Evolutionary conservation across 768 basidiomycete genomes (phyloP), one percentile per base, ranked within the genome.

Genomic region (Amanita brunnescens): DNA sequence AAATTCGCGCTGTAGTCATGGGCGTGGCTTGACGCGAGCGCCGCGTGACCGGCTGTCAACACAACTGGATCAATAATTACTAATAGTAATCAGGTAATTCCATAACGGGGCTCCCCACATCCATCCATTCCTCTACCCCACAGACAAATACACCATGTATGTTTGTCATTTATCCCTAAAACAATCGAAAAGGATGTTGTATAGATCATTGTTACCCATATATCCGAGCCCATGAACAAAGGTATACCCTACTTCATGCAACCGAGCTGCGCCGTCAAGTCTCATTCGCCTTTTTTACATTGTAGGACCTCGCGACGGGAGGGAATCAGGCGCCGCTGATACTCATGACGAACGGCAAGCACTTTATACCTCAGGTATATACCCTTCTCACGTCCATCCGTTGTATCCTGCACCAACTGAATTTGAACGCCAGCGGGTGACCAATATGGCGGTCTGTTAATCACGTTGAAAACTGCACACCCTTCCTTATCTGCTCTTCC

Each of bases 41-140:
- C 37, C 49, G 29, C 20, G 49, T 50, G 23, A 50, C 37, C 3
- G n/a, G n/a, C n/a, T n/a, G n/a, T n/a, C n/a, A n/a, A n/a, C n/a
- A n/a, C n/a, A n/a, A n/a, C n/a, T n/a, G n/a, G n/a, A n/a, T n/a
- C n/a, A n/a, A n/a, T 26, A 6, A 38, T 47, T 33, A 50, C 49
- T 14, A 29, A 21, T 33, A 50, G 39, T 14, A 29, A 21, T 30
- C 47, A 6, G 18, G 33, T 47, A 34, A 20, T 30, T 34, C 45
- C 42, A 43, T 43, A 43, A 16, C 1, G 23, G 12, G 39, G 39
- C 39, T 40, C 2, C 1, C 6, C 7, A 16, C 20, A 5, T 16
- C 6, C 16, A 8, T 6, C 6, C 6, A 1, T 16, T 39, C 39
- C 21, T 21, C 21, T 38, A 18, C n/a, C 13, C 35, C 35, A 35